Evolutionary conservation across 2,329 filamentous ascomycete genomes (phyloP).

Genomic region (Parastagonospora nodorum): DNA sequence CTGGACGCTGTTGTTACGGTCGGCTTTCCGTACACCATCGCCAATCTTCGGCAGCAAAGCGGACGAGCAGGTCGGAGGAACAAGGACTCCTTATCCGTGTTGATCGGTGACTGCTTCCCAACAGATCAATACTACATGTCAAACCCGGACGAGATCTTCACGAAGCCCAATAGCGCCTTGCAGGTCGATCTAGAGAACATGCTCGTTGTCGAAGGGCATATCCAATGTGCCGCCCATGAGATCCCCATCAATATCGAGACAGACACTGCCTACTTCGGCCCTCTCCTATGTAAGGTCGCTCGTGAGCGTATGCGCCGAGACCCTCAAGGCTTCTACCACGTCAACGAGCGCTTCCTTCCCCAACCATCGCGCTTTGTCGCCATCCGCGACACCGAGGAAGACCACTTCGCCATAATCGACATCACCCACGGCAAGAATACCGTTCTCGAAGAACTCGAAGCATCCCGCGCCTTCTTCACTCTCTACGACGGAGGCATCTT

Average conservation of each 20-base stretch:
- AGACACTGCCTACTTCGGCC: conserved; percentile 79
- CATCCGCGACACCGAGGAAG: conserved; percentile 86
- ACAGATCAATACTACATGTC: conserved; percentile 98
- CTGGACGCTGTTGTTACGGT: conserved; percentile 92
- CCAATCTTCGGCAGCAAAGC: conserved; percentile 92
- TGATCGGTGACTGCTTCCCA: conserved; percentile 87
- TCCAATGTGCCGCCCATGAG: conserved; percentile 94
- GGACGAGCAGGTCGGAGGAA: conserved; percentile 90
- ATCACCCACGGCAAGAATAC: conserved; percentile 80
- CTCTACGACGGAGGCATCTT: conserved; percentile 98
- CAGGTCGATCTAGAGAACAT: conserved; percentile 93
- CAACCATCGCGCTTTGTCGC: conserved; percentile 80
- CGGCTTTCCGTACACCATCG: conserved; percentile 94
- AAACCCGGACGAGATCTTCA: conserved; percentile 92
- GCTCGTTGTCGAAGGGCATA: conserved; percentile 87
- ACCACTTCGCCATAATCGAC: conserved; percentile 94
- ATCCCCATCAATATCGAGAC: conserved; percentile 84
- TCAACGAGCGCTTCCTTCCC: conserved; percentile 85
- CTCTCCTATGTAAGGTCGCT: conserved; percentile 72
- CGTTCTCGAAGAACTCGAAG: conserved; percentile 94
- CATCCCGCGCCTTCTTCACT: conserved; percentile 91
- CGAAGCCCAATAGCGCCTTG: conserved; percentile 83
- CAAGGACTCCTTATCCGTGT: conserved; percentile 87
- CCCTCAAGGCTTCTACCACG: conserved; percentile 83
- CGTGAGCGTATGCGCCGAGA: conserved; percentile 75